Percentiles rank a stretch among this genome's conserved stretches.
phyloP scores from a whole-genome alignment of 306 rosid genomes.

The Cicer cuneatum region DNA sequence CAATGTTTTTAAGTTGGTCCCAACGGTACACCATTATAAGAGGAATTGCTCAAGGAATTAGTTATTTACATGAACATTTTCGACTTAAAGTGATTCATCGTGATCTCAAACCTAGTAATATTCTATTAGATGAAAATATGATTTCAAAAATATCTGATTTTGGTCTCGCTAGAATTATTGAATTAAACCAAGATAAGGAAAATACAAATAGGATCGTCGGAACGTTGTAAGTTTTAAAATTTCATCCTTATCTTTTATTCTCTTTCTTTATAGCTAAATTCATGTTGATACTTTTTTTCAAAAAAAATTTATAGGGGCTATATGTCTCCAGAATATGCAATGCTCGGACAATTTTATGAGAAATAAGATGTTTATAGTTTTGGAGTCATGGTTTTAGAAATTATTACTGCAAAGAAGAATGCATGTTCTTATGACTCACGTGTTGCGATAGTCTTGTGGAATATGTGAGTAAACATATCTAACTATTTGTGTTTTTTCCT shows the following conservation, averaged over 20 bases:
- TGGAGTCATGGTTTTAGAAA: constrained; percentile 33
- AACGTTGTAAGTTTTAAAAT: constrained; percentile 17
- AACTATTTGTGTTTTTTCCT: neutral
- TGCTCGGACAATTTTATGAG: constrained; percentile 7
- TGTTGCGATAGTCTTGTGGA: constrained; percentile 7
- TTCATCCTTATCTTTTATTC: neutral
- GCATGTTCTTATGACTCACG: neutral
- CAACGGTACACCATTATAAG: constrained; percentile 20
- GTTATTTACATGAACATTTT: constrained; percentile 32
- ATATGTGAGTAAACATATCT: neutral
- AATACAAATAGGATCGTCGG: constrained; percentile 24
- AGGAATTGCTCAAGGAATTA: constrained; percentile 36
- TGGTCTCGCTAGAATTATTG: constrained; percentile 29
- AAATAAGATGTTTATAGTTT: constrained; percentile 29
- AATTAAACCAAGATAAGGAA: constrained; percentile 26
- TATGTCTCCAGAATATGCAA: constrained; percentile 34
- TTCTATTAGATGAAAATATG: constrained; percentile 31
- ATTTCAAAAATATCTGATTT: constrained; percentile 36
- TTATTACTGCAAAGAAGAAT: constrained; percentile 25
- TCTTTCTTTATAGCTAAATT: neutral
- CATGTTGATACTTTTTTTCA: neutral
- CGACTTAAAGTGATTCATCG: constrained; percentile 34
- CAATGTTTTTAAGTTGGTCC: constrained; percentile 1
- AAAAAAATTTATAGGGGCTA: neutral
- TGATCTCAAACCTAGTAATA: constrained; percentile 36